Evolutionary conservation across 2,329 filamentous ascomycete genomes (phyloP), one percentile per base, ranked within the genome.

Genomic region (Claviceps arundinis): DNA sequence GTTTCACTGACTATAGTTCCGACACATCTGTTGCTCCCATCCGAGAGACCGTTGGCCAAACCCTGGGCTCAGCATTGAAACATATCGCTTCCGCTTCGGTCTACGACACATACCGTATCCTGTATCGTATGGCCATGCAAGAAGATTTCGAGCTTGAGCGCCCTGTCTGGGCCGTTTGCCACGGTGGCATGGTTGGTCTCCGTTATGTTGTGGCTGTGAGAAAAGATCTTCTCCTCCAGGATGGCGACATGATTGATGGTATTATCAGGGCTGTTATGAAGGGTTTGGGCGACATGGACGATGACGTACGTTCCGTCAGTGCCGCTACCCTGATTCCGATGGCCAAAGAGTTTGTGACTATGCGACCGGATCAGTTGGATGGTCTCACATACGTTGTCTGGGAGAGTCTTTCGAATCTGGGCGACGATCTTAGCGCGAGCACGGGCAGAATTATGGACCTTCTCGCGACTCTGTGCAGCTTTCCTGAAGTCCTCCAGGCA

Each of bases 401-500:
- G 93, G 87, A 95, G 62, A 97, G 93, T 70, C 74, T 98, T 24
- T 95, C 91, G 3, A 94, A 95, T 64, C 74, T 98, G n/a, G 90
- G 91, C 57, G 93, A 98, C 64, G 93, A 98, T 64, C 76, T 98
- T 17, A 97, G 90, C 65, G 93, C 93, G 4, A 97, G 93, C 65
- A 98, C 94, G 9, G 93, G 93, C 47, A 94, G 89, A 52, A 95
- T 98, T 51, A 98, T 98, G 94, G 94, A 98, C 66, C 78, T 98
- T 42, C 76, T 98, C 17, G 93, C 94, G 14, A 97, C 93, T 55
- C 80, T 98, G 2, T 98, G 93, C 71, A 86, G 89, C 56, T 98
- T 96, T 71, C 87, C 87, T 0, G 81, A 95, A 69, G 91, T 97
- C 7, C 72, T 98, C 37, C 82, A 91, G 55, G 87, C 91, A 14